A percentile compares a stretch with the other conserved stretches of the same genome.
Conservation (phyloP, 306 rosid species). For the Acacia acuminata region DNA sequence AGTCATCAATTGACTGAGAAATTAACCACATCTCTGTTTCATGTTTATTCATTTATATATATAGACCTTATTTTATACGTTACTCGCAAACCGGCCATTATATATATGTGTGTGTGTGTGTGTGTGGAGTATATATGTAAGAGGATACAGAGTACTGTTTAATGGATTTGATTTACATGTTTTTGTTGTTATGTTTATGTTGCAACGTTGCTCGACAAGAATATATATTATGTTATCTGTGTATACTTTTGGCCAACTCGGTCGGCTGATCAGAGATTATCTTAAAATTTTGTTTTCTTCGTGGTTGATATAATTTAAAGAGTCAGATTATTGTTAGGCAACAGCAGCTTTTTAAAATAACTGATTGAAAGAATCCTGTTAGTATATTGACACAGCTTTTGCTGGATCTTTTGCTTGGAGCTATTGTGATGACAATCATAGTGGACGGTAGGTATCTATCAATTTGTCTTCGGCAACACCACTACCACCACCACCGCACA, state of each 20-base stretch:
- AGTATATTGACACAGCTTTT: neutral
- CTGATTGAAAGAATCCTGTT: neutral
- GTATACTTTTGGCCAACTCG: neutral
- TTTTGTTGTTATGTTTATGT: constrained; percentile 4
- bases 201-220: neutral
- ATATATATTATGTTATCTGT: neutral
- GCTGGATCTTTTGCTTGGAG: neutral
- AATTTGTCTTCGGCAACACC: no score
- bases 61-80: no score
- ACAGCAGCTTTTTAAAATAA: neutral
- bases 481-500: no score
- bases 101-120: neutral
- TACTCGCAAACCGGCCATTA: neutral
- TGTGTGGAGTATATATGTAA: neutral
- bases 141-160: neutral
- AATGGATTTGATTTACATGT: neutral
- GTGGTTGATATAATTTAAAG: neutral
- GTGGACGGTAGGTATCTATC: neutral
- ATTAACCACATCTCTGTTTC: neutral
- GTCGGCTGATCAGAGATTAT: neutral
- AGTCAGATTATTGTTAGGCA: neutral
- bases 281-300: neutral
- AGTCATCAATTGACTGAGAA: neutral
- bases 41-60: neutral
- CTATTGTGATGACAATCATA: neutral